Base-by-base conservation (phyloP, 345 rosid genomes). In the Dipteronia dyeriana region DNA sequence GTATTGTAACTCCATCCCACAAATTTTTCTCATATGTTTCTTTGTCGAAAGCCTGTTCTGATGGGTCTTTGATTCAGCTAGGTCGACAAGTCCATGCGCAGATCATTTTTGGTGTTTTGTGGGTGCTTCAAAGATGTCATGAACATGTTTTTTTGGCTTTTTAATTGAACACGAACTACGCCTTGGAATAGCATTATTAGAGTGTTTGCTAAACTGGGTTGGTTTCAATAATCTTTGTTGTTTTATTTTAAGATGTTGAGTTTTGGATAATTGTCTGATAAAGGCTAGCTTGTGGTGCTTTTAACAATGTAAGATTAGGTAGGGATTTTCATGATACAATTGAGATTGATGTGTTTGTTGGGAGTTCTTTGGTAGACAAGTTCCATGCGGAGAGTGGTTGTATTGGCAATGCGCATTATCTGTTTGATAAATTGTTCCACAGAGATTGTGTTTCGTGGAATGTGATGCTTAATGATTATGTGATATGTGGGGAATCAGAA, bases 131-230 rank as follows among this genome's bases (percentile, higher is more conserved):
- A 51, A 0, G 83, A 85, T 39, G 92, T 88, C 57, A 82, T 77
- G 59, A 82, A 85, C 59, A 29, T 87, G 74, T 90, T 91, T 72
- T 78, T 78, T 74, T 84, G 7, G 76, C 38, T 34, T 84, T 84
- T 75, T 83, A 85, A 17, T 68, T 82, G 70, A 57, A 17, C 0
- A 47, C 69, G 72, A 80, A 80, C 88, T 69, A 82, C 79, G 80
- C 87, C 91, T 10, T 93, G 97, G 98, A 94, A 92, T 83, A 87
- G 90, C 86, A 90, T 94, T 82, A 91, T 93, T 61, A 86, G 91
- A 82, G 93, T 92, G 70, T 85, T 88, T 49, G 84, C 82, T 60
- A 81, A 87, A 71, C 25, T 63, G 67, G 94, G 91, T 73, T 81
- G 75, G 20, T 87, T 76, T 65, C 81, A 82, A 60, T 87, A 89